Conservation (phyloP, 1,284 basidiomycete species). For the Ustilago esculenta region DNA sequence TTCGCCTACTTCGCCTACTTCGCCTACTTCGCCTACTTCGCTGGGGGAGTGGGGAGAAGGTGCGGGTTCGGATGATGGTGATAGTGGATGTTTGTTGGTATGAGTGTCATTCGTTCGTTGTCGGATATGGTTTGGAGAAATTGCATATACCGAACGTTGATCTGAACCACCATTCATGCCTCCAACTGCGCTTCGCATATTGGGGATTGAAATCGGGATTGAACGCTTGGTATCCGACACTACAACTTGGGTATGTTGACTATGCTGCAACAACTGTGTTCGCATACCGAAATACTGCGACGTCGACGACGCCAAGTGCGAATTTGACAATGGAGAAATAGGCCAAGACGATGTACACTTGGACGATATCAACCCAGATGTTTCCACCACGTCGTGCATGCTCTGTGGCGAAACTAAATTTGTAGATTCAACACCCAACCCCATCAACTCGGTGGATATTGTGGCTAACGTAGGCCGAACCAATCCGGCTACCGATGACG, state of each 20-base stretch:
- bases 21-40: slow-evolving; percentile 42
- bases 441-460: too few species aligned
- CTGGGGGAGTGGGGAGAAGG: slow-evolving; percentile 24
- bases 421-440: too few species aligned
- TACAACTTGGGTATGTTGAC: too few species aligned
- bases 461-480: too few species aligned
- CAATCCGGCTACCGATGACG: too few species aligned
- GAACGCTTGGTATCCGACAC: too few species aligned
- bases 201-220: too few species aligned
- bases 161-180: too few species aligned
- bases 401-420: slow-evolving; percentile 33
- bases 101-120: too few species aligned
- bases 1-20: slow-evolving; percentile 48
- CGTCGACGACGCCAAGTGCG: not conserved
- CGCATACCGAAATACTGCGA: too few species aligned
- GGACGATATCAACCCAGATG: not conserved
- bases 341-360: slow-evolving; percentile 15
- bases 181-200: too few species aligned
- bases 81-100: slow-evolving; percentile 22
- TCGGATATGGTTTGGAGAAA: slow-evolving; percentile 9
- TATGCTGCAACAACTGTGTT: too few species aligned
- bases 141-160: slow-evolving; percentile 6
- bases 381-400: slow-evolving; percentile 19
- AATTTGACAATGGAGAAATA: not conserved
- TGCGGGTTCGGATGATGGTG: slow-evolving; percentile 23